Evolutionary conservation across 768 basidiomycete genomes (phyloP), one percentile per base, ranked within the genome.

Genomic region (Amanita exitialis): DNA sequence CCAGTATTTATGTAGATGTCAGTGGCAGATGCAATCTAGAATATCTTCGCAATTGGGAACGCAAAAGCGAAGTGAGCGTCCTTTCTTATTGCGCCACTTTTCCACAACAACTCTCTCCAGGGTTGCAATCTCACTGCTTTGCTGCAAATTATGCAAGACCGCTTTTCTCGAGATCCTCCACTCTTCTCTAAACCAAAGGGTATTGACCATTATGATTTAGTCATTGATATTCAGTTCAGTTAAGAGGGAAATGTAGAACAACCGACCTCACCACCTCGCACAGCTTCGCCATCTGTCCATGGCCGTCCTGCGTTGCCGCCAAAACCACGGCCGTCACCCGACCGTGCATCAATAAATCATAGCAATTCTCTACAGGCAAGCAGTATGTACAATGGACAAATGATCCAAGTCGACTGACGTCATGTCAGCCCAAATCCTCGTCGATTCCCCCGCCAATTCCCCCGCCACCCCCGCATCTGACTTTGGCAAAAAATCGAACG

Each of bases 131-230:
- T 98, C n/a, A 67, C 72, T 23, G 77, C 73, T 3, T 73, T 99
- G 18, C 63, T 94, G 39, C 79, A 87, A 55, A 81, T 82, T 16
- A 77, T 97, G 71, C 83, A 87, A 57, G 75, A 80, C 36, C 75
- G 84, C 50, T 98, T 98, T 68, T 94, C 90, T 18, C 73, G 73
- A 27, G 77, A 82, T 42, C 94, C 95, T 38, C 94, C 94, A 6
- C 80, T 98, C 13, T 96, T 93, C 63, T 82, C 94, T 28, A 91
- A 86, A 66, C 84, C 90, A 13, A 76, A 71, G 58, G 55, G 64
- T 18, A 38, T 61, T 32, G 43, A 49, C 20, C 44, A 58, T 60
- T 21, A 54, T 56, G 28, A 59, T 35, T 27, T 21, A 44, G 20
- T 53, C 49, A 8, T 44, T 55, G 43, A 58, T 27, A 27, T 52